Evolutionary conservation across 2,329 filamentous ascomycete genomes (phyloP), one percentile per base, ranked within the genome.

Genomic region (Aspergillus pseudonomiae): DNA sequence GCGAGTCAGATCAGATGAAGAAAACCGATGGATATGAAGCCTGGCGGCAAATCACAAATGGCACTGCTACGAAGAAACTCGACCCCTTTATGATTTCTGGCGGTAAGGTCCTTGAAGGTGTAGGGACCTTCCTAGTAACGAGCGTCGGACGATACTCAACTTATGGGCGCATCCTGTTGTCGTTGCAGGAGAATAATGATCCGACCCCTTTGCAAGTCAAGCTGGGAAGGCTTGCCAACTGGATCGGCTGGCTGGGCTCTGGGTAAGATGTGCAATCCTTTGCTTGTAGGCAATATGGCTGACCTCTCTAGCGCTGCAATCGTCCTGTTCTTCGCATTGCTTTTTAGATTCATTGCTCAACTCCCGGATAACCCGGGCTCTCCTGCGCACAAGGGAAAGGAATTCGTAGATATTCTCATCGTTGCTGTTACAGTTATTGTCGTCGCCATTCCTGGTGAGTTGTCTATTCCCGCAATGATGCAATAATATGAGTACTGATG

Each of bases 51-150:
- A 80, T 90, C 32, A 79, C 85, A 56, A 80, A 83, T 10, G 82
- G 86, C 19, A 81, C 78, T 14, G 82, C 81, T 24, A 79, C 80
- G 5, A 84, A 82, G 63, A 85, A 88, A 55, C 78, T 89, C 4
- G 89, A 91, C 64, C 88, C 88, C 1, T 91, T 91, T 71, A 86
- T 97, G 71, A 91, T 96, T 69, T 97, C 93, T 34, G 94, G 91
- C 36, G 85, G 88, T 59, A 90, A 90, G 66, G 89, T 93, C 63
- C 89, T 92, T 79, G 90, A 93, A 74, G 91, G 91, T 52, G 86
- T 92, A 10, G 91, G 91, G 14, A 92, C 88, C 2, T 93, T 88
- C 70, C 82, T 93, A 76, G 88, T 89, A 64, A 93, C 91, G 1
- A 90, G 89, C 19, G 90, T 90, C 36, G 91, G 91, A 63, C 81